Conservation (phyloP, 2,329 filamentous ascomycete species). For the Penicillium polonicum region DNA sequence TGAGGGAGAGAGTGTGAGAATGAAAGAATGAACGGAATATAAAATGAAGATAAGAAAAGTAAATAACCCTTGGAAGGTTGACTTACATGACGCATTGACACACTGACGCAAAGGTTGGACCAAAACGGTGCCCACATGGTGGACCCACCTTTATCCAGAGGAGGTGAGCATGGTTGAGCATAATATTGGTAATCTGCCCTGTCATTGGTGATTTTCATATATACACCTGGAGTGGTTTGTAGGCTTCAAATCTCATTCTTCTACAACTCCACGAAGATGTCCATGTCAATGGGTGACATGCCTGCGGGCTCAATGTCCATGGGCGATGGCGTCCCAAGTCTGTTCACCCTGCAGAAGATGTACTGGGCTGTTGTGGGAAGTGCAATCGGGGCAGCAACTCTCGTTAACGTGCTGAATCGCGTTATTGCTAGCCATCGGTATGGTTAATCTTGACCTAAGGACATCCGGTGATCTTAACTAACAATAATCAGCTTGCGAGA, state of each 20-base stretch:
- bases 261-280: conserved; percentile 13
- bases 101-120: too few species aligned
- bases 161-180: conserved; percentile 5
- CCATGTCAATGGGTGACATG: conserved; percentile 29
- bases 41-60: not conserved
- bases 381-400: conserved; percentile 35
- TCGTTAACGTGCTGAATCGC: conserved; percentile 47
- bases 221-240: not conserved
- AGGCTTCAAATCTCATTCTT: not conserved
- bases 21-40: not conserved
- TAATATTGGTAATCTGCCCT: conserved; percentile 6
- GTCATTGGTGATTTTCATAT: not conserved
- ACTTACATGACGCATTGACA: not conserved
- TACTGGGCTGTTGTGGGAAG: conserved; percentile 54
- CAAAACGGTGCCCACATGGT: not conserved
- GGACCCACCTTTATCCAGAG: not conserved
- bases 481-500: conserved; percentile 45
- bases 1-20: not conserved
- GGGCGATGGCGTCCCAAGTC: conserved; percentile 44
- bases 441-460: conserved; percentile 5
- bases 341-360: conserved; percentile 51
- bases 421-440: conserved; percentile 53
- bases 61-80: not conserved
- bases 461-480: not conserved
- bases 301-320: conserved; percentile 44